Percentiles rank a stretch among this genome's conserved stretches.
phyloP scores from a whole-genome alignment of 805 yeast genomes.

The Kregervanrija delftensis region DNA sequence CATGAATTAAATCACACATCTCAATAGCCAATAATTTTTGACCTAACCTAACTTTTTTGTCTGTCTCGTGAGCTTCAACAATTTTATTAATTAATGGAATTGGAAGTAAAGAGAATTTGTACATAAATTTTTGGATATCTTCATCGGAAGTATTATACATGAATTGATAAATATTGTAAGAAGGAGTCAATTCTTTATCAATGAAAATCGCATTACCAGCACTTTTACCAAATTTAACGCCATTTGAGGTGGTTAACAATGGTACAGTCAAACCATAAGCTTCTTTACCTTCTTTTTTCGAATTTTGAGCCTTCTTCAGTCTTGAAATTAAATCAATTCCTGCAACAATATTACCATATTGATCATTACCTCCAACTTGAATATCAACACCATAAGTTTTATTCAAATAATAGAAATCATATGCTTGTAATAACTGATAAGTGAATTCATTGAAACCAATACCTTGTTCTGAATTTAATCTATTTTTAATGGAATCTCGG shows the following conservation, averaged over 20 bases:
- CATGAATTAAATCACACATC: slow-evolving; percentile 83
- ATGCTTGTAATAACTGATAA: slow-evolving; percentile 89
- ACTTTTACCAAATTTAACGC: slow-evolving; percentile 93
- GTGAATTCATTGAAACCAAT: slow-evolving; percentile 92
- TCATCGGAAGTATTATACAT: slow-evolving; percentile 75
- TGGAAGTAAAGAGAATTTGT: slow-evolving; percentile 76
- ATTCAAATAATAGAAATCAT: slow-evolving; percentile 81
- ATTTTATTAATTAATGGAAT: slow-evolving; percentile 47
- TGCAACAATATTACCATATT: slow-evolving; percentile 97
- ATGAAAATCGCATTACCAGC: slow-evolving; percentile 96
- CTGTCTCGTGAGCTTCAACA: slow-evolving; percentile 42
- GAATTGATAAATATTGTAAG: slow-evolving; percentile 80
- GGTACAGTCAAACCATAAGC: slow-evolving; percentile 86
- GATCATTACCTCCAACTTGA: slow-evolving; percentile 96
- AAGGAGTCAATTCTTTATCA: slow-evolving; percentile 63
- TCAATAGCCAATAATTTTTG: slow-evolving; percentile 77
- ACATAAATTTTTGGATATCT: slow-evolving; percentile 62
- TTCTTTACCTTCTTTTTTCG: slow-evolving; percentile 11
- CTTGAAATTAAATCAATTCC: slow-evolving; percentile 83
- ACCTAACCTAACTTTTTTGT: slow-evolving; percentile 63
- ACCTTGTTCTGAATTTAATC: slow-evolving; percentile 65
- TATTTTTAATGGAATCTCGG: slow-evolving; percentile 75
- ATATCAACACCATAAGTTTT: slow-evolving; percentile 50
- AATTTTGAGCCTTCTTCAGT: slow-evolving; percentile 25
- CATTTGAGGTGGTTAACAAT: slow-evolving; percentile 75